phyloP scores from a whole-genome alignment of 2,329 filamentous ascomycete genomes.

The Penicillium sp. region DNA sequence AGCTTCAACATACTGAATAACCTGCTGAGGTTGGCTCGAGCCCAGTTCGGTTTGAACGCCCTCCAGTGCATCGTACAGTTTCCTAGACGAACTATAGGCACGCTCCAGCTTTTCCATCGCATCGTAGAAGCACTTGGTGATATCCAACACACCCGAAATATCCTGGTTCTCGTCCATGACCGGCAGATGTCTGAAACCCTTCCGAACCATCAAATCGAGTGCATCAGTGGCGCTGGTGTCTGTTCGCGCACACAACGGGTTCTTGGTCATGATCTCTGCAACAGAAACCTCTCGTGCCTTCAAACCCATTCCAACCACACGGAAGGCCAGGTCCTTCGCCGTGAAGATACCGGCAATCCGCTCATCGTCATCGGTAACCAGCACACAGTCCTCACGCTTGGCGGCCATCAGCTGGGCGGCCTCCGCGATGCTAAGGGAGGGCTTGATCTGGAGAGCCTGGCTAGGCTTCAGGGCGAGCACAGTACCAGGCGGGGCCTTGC shows the following conservation, averaged over 20 bases:
- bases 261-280: slow-evolving; percentile 99
- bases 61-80: slow-evolving; percentile 94
- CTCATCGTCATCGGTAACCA: slow-evolving; percentile 97
- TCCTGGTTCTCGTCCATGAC: slow-evolving; percentile 99
- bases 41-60: slow-evolving; percentile 97
- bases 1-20: slow-evolving; percentile 98
- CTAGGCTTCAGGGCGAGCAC: slow-evolving; percentile 94
- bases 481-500: slow-evolving; percentile 93
- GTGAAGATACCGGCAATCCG: slow-evolving; percentile 98
- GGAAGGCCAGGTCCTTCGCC: slow-evolving; percentile 95
- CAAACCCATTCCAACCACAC: slow-evolving; percentile 85
- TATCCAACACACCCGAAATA: slow-evolving; percentile 95
- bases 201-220: slow-evolving; percentile 94
- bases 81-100: slow-evolving; percentile 95
- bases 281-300: slow-evolving; percentile 90
- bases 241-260: slow-evolving; percentile 92
- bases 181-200: slow-evolving; percentile 94
- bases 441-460: slow-evolving; percentile 95
- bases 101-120: slow-evolving; percentile 99
- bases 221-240: slow-evolving; percentile 98
- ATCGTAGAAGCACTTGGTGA: slow-evolving; percentile 99
- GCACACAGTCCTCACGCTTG: slow-evolving; percentile 94
- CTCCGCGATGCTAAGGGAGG: slow-evolving; percentile 86
- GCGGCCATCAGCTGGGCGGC: slow-evolving; percentile 98
- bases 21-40: slow-evolving; percentile 93